Conservation (phyloP, 495 filamentous ascomycete species). For the Diplogelasinospora grovesii region DNA sequence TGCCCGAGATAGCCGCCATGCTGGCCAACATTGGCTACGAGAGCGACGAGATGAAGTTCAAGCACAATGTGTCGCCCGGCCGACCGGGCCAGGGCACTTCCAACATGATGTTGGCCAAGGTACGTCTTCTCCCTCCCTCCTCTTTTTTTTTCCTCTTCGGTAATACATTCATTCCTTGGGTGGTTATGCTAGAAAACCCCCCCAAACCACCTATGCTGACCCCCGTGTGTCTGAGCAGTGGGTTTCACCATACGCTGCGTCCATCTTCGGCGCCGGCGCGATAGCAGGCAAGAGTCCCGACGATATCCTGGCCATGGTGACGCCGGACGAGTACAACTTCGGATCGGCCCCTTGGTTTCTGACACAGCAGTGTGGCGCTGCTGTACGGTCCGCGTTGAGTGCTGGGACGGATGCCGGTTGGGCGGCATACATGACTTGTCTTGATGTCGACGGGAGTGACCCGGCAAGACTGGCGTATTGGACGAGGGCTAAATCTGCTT, state of each 20-base stretch:
- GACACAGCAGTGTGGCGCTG: constrained; percentile 51
- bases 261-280: constrained; percentile 39
- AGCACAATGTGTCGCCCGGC: constrained; percentile 53
- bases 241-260: constrained; percentile 62
- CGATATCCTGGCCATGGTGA: constrained; percentile 52
- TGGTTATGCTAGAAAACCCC: too few species aligned
- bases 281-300: constrained; percentile 32
- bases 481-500: constrained; percentile 39
- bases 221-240: too few species aligned
- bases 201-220: constrained; percentile 39
- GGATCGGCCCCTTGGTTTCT: constrained; percentile 71
- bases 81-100: constrained; percentile 68
- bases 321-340: constrained; percentile 59
- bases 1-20: constrained; percentile 56
- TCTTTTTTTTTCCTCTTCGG: neutral
- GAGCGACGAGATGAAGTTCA: constrained; percentile 59
- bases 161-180: too few species aligned
- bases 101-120: constrained; percentile 62
- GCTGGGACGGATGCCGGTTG: constrained; percentile 50
- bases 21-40: constrained; percentile 63
- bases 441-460: constrained; percentile 46
- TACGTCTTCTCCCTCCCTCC: constrained; percentile 3
- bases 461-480: constrained; percentile 50
- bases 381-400: constrained; percentile 42
- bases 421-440: constrained; percentile 57